Evolutionary conservation across 768 basidiomycete genomes (phyloP).

Genomic region (Tulasnella sp.): DNA sequence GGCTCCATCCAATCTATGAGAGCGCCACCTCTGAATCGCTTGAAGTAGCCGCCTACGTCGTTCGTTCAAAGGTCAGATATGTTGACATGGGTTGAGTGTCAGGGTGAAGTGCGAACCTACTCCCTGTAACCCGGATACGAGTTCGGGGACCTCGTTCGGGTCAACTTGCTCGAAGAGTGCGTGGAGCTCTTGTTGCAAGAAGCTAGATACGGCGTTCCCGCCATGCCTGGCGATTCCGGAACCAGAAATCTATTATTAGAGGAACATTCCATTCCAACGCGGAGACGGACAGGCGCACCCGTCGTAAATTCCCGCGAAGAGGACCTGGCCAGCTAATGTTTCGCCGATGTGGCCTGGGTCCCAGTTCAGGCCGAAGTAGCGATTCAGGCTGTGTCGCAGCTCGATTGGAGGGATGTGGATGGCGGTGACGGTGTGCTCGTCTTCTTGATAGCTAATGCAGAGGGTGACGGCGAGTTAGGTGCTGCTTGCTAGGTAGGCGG

Average conservation of each 20-base stretch:
- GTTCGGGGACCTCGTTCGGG: conserved; percentile 58
- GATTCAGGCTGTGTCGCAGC: conserved; percentile 51
- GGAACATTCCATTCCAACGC: neutral
- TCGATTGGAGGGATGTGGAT: conserved; percentile 69
- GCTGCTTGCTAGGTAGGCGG: conserved; percentile 20
- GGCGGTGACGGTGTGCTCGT: conserved; percentile 66
- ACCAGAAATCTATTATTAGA: neutral
- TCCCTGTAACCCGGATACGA: conserved; percentile 65
- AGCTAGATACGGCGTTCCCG: conserved; percentile 80
- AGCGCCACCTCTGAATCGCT: conserved; percentile 72
- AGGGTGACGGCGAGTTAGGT: conserved; percentile 11
- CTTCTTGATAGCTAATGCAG: conserved; percentile 68
- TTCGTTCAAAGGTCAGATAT: neutral
- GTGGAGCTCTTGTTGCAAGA: conserved; percentile 74
- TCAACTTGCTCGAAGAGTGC: conserved; percentile 70
- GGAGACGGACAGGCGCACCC: conserved; percentile 40
- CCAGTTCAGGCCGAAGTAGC: conserved; percentile 58
- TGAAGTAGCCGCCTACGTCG: conserved; percentile 76
- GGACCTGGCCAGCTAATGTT: conserved; percentile 56
- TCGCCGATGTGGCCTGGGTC: conserved; percentile 44
- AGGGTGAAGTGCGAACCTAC: conserved; percentile 32
- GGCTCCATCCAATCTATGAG: conserved; percentile 45
- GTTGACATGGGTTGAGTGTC: neutral
- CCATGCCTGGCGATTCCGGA: conserved; percentile 51
- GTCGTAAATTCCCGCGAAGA: conserved; percentile 86